Conservation (phyloP, 2,329 filamentous ascomycete species). For the Colletotrichum scovillei region DNA sequence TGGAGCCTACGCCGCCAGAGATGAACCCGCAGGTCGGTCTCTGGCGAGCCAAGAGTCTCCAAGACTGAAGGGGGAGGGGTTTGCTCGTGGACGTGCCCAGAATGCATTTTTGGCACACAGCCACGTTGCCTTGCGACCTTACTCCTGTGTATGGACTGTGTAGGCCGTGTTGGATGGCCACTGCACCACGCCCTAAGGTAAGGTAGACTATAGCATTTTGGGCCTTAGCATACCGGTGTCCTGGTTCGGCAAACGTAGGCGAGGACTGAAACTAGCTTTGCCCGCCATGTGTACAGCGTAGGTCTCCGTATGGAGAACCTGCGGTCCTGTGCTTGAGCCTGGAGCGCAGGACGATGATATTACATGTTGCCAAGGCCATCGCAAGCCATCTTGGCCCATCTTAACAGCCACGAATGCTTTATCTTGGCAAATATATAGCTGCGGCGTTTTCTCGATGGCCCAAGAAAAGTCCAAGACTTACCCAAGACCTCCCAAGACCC, state of each 20-base stretch:
- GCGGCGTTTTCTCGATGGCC: not conserved
- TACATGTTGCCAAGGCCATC: not conserved
- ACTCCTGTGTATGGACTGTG: not conserved
- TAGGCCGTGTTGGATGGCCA: too few species aligned
- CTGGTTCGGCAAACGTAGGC: not conserved
- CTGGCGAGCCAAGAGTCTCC: not conserved
- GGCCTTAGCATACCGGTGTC: not conserved
- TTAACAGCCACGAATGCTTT: not conserved
- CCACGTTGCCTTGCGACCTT: not conserved
- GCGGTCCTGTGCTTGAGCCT: not conserved
- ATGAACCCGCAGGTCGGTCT: not conserved
- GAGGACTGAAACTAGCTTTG: not conserved
- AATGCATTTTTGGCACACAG: not conserved
- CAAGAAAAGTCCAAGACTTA: not conserved
- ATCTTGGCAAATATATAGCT: conserved; percentile 18
- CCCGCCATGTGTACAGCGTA: not conserved
- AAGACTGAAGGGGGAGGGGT: not conserved
- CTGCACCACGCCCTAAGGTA: not conserved
- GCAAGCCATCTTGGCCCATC: not conserved
- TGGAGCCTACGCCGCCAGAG: not conserved
- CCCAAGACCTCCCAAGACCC: not conserved
- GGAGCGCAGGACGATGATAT: not conserved
- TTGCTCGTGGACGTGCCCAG: not conserved
- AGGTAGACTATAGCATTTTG: not conserved
- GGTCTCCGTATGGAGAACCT: too few species aligned